Base-by-base conservation (phyloP, 1,284 basidiomycete species). In the Pyrrhoderma lamaoense region DNA sequence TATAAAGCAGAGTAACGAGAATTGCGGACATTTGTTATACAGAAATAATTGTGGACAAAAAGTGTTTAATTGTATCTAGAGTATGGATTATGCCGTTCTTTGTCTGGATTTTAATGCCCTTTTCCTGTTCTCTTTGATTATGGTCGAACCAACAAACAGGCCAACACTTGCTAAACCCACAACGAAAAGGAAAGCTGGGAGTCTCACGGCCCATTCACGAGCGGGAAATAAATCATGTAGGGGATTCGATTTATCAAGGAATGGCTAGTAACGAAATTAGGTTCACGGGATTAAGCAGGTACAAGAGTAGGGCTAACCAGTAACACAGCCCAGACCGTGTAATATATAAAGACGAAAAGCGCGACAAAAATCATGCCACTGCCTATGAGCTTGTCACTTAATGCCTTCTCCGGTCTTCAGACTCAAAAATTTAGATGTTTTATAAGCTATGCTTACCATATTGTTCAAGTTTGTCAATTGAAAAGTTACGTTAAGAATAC, bases 251-350 rank as follows among this genome's bases (percentile, higher is more conserved):
- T 74, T 57, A 52, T 88, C 80, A 56, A 95, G 82, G 71, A 96
- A 92, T 5, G 93, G 93, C 93, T 95, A 61, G 42, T 39, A 56
- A 35, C 51, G 47, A 42, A 27, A 22, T 51, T 19, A 42, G 31
- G 35, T 16, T 46, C 18, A 16, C 18, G 18, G 27, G 16, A n/a
- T 16, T 47, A 19, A 53, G 44, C 21, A 7, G n/a, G n/a, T 43
- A 25, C 14, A 38, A 11, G n/a, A 19, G 37, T 34, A 22, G 35
- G 7, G 73, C 80, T 60, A 60, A 93, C 93, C 49, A 93, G 75
- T 38, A 96, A 70, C 45, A 96, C 73, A 7, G 92, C 85, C 93
- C 93, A 96, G 39, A 77, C 76, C 3, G 92, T 93, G 68, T 96
- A 97, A 67, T 96, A 96, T 18, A 77, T 69, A 69, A 95, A 95